Percentiles rank a stretch among this genome's conserved stretches.
These are phyloP conservation scores for Colletotrichum endophyticum DNA, from an alignment of 2,329 filamentous ascomycete genomes.

Conservation along the genomic window DNA sequence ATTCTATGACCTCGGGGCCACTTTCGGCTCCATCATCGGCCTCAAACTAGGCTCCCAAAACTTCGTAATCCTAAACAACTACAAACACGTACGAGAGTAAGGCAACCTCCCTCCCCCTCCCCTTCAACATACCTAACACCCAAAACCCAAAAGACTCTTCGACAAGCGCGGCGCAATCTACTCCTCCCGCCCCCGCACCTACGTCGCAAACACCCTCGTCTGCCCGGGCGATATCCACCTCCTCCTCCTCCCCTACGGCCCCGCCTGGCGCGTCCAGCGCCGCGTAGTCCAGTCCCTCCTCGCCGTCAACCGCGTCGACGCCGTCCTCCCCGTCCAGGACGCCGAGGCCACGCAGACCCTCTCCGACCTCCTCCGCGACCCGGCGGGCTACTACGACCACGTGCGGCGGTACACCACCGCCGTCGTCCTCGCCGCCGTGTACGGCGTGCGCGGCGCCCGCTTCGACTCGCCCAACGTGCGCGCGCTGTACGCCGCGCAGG, in stretches of 20 bases:
- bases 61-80: slow-evolving; percentile 35
- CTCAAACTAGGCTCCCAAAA: too few species aligned
- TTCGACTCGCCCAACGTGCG: slow-evolving; percentile 4
- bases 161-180: slow-evolving; percentile 40
- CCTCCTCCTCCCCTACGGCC: neutral
- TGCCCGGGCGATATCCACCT: neutral
- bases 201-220: slow-evolving; percentile 21
- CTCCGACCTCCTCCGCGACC: neutral
- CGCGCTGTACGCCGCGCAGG: slow-evolving; percentile 27
- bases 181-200: slow-evolving; percentile 36
- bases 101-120: too few species aligned
- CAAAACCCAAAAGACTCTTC: slow-evolving; percentile 26
- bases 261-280: neutral
- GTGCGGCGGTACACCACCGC: neutral
- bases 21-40: too few species aligned
- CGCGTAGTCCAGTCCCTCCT: neutral
- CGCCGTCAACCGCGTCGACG: neutral
- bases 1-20: too few species aligned
- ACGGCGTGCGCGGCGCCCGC: slow-evolving; percentile 13
- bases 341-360: slow-evolving; percentile 3
- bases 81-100: slow-evolving; percentile 32
- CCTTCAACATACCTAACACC: too few species aligned
- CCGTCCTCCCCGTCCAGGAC: neutral
- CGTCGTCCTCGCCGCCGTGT: neutral
- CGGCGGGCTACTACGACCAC: neutral